Percentiles rank a stretch among this genome's conserved stretches.
phyloP scores from a whole-genome alignment of 208 protist genomes.

The Acanthamoeba healyi region DNA sequence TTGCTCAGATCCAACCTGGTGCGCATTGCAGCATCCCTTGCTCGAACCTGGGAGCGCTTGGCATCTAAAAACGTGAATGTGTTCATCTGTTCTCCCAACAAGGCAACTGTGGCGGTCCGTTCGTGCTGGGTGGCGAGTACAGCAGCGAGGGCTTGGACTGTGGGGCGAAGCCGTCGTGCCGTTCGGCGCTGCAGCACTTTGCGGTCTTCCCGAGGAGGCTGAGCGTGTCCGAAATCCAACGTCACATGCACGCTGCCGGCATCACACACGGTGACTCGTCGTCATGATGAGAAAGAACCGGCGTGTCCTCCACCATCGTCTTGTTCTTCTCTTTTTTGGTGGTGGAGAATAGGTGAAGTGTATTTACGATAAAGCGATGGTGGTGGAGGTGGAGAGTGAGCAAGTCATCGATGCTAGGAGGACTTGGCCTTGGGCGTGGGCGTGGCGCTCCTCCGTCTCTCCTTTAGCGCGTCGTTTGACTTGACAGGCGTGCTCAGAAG shows the following conservation, averaged over 20 bases:
- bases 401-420: too few relatives aligned
- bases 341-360: background rate
- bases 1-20: background rate
- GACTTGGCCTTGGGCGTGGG: background rate
- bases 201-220: background rate
- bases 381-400: too few relatives aligned
- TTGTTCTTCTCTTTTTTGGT: background rate
- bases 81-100: background rate
- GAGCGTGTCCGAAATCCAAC: background rate
- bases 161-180: background rate
- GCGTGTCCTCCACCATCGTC: background rate
- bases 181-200: background rate
- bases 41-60: too few relatives aligned
- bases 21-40: too few relatives aligned
- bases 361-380: background rate
- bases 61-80: too few relatives aligned
- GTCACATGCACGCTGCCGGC: background rate
- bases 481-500: background rate
- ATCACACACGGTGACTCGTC: background rate
- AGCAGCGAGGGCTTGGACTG: background rate
- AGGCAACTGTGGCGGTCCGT: conserved; percentile 6
- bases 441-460: background rate
- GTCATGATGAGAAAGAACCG: background rate
- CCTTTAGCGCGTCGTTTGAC: background rate
- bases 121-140: conserved; percentile 8